Evolutionary conservation across 192 early-diverging fungal species (phyloP).

Genomic region (Coemansia sp.): DNA sequence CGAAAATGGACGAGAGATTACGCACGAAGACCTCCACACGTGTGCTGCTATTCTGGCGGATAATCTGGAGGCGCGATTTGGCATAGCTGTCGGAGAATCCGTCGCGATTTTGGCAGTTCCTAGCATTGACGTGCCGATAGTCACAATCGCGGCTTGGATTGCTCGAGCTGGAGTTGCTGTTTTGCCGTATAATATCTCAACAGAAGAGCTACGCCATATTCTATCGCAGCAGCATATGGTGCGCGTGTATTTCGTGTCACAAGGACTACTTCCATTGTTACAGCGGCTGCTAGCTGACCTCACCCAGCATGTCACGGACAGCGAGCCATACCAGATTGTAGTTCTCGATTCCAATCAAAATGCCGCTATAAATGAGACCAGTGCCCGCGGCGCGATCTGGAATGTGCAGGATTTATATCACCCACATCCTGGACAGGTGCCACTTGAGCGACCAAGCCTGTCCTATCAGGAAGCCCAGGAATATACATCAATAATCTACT

Average conservation of each 20-base stretch:
- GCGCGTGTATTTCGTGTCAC: constrained; percentile 25
- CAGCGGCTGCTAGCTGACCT: constrained; percentile 10
- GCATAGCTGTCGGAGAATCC: constrained; percentile 6
- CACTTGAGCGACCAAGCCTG: constrained; percentile 7
- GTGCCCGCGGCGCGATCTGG: neutral
- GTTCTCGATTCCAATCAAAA: constrained; percentile 5
- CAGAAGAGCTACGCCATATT: constrained; percentile 8
- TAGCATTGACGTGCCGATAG: constrained; percentile 30
- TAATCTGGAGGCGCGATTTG: constrained; percentile 12
- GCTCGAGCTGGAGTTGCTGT: constrained; percentile 24
- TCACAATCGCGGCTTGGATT: constrained; percentile 31
- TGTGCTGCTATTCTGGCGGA: constrained; percentile 12
- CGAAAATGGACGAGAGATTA: constrained; percentile 11
- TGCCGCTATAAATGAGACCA: neutral
- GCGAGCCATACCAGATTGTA: constrained; percentile 8
- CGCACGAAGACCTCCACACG: constrained; percentile 10
- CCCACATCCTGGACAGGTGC: neutral
- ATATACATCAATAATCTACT: constrained; percentile 22
- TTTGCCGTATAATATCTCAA: constrained; percentile 12
- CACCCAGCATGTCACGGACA: neutral
- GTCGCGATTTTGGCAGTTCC: constrained; percentile 25
- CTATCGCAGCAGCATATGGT: constrained; percentile 14
- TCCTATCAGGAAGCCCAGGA: constrained; percentile 20
- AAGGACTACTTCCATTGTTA: neutral
- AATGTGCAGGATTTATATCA: constrained; percentile 16